Base-by-base conservation (phyloP, 179 eudicot genomes). In the Sideroxylon spinosum region DNA sequence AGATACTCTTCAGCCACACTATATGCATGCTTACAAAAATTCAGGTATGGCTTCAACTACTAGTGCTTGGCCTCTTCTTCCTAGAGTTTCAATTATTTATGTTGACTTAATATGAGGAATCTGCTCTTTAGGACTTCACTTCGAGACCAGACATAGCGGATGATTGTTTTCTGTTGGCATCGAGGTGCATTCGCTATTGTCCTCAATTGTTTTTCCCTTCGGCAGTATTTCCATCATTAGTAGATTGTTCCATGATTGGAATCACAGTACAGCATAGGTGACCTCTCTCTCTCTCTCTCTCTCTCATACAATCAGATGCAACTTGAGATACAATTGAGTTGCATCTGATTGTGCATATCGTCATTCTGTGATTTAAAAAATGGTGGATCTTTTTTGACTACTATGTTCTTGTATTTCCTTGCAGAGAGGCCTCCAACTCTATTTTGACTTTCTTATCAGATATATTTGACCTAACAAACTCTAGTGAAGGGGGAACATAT, bases 221-320 rank as follows among this genome's bases (percentile, higher is more conserved):
- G 17, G 80, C 88, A 4, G 89, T 91, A 65, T 96, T 94, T 81
- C 88, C 98, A 10, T 78, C 92, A 60, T 80, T 96, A 68, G 82
- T 94, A 50, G 99, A 96, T 83, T 94, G 97, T 78, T 82, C 98
- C 50, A 83, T 94, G 94, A 81, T 91, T 72, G 99, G 99, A 71
- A 79, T 96, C 80, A 96, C 99, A 9, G 94, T 96, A 50, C 99
- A 96, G 82, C 99, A 96, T 88, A 96, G 99, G 99, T 94, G 79
- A 60, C 0, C 23, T 63, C 82, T 82, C 84, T 63, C 76, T 67
- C 66, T 62, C 84, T 75, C 78, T 66, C 49, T 78, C 49, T 49
- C 50, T 48, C 37, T 62, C 11, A 20, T 29, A 28, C 66, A 10
- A 23, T 12, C 68, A 48, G 71, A 12, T 25, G 19, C 29, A 6